A percentile compares a stretch with the other conserved stretches of the same genome.
phyloP scores from a whole-genome alignment of 2,329 filamentous ascomycete species.

The Penicillium olsonii region DNA sequence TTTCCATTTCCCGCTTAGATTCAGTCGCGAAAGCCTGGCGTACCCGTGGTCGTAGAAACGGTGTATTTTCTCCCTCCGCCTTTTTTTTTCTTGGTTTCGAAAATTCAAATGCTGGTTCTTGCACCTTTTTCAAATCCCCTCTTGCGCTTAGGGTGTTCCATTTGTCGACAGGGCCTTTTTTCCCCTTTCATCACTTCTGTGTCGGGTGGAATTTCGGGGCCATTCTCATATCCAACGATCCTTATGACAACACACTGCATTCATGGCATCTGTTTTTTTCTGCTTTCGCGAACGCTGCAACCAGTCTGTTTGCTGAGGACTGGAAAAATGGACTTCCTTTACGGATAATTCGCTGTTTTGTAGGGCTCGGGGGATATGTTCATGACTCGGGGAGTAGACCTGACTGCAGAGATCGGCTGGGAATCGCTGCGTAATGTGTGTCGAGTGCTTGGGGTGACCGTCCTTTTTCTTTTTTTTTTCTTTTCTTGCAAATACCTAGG shows the following conservation, averaged over 20 bases:
- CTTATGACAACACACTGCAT: conserved; percentile 41
- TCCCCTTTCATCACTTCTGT: conserved; percentile 15
- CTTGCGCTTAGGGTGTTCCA: conserved; percentile 19
- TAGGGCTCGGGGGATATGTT: not conserved
- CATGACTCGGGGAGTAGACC: not conserved
- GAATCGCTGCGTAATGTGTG: not conserved
- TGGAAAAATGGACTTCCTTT: conserved; percentile 1
- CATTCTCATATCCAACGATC: conserved; percentile 40
- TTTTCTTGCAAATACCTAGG: conserved; percentile 6
- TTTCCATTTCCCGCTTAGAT: conserved; percentile 24
- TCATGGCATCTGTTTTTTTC: conserved; percentile 38
- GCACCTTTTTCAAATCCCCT: conserved; percentile 4
- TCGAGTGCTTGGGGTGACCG: not conserved
- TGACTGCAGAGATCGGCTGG: not conserved
- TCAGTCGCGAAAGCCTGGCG: conserved; percentile 35
- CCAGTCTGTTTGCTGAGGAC: conserved; percentile 1
- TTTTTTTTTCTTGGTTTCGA: conserved; percentile 24
- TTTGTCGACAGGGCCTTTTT: conserved; percentile 3
- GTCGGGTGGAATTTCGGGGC: conserved; percentile 29
- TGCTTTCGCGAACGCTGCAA: conserved; percentile 14
- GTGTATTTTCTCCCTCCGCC: conserved; percentile 12
- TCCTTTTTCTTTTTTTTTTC: conserved; percentile 14
- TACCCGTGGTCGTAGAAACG: conserved; percentile 42
- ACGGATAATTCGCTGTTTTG: not conserved
- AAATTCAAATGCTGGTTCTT: conserved; percentile 18